Evolutionary conservation across 345 rosid genomes (phyloP).

Genomic region (Eucalyptus paniculata): DNA sequence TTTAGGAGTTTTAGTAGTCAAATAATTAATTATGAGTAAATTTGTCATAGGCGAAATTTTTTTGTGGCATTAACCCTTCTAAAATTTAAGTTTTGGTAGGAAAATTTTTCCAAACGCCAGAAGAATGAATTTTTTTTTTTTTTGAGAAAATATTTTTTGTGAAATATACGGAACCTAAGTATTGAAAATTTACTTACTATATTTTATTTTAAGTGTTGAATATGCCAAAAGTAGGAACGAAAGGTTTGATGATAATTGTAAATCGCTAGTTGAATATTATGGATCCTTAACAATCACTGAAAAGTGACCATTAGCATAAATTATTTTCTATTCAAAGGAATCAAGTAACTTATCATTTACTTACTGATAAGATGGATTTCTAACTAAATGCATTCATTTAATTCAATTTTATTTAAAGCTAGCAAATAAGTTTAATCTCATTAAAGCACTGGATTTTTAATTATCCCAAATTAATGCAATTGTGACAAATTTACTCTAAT

Average conservation of each 20-base stretch:
- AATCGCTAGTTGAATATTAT: no score
- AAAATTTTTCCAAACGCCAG: neutral
- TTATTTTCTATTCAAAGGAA: neutral
- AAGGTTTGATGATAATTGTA: neutral
- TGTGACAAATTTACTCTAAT: no score
- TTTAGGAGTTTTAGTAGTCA: fast-evolving
- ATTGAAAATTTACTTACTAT: no score
- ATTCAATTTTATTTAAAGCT: neutral
- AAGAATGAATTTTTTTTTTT: neutral
- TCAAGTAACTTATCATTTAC: neutral
- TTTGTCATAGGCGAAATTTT: fast-evolving
- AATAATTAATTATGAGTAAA: no score
- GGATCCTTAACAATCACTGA: neutral
- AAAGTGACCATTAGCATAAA: neutral
- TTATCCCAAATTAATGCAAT: neutral
- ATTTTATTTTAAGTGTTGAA: neutral
- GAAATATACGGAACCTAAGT: neutral
- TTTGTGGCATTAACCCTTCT: neutral
- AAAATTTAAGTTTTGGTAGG: no score
- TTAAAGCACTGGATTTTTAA: no score
- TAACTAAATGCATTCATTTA: neutral
- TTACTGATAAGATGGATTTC: neutral
- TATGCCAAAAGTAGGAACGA: neutral
- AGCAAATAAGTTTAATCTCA: neutral
- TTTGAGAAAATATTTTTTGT: no score